These are phyloP conservation scores for Sanghuangporus weigelae DNA, from an alignment of 1,284 basidiomycete species.

Conservation along the genomic window DNA sequence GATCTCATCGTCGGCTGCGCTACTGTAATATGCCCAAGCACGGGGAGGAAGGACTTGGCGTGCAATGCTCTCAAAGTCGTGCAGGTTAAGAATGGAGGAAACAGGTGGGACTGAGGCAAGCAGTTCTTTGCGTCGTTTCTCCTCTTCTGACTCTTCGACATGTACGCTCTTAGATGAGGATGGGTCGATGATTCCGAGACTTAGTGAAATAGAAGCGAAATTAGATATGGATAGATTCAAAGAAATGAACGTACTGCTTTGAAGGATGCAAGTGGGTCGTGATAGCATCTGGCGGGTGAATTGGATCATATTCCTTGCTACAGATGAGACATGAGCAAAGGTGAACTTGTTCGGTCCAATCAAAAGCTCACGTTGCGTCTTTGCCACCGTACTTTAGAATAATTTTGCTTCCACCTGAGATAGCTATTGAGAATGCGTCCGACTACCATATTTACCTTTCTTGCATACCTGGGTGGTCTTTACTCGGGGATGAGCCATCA, in stretches of 20 bases:
- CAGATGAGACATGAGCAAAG: constrained; percentile 5
- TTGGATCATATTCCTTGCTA: constrained; percentile 76
- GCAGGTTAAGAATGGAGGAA: constrained; percentile 77
- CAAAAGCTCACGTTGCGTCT: constrained; percentile 56
- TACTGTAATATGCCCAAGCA: constrained; percentile 89
- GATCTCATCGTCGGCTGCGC: constrained; percentile 85
- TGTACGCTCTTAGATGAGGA: constrained; percentile 53
- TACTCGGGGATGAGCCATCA: constrained; percentile 1
- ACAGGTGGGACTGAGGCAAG: constrained; percentile 59
- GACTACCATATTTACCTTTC: constrained; percentile 1
- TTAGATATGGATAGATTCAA: constrained; percentile 5
- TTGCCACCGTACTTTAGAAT: constrained; percentile 72
- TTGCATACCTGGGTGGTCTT: constrained; percentile 61
- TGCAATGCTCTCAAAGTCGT: constrained; percentile 89
- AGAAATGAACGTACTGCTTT: constrained; percentile 53
- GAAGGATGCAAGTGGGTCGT: constrained; percentile 74
- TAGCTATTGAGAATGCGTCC: neutral
- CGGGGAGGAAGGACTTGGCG: constrained; percentile 69
- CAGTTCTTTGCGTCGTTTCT: constrained; percentile 52
- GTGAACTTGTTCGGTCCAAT: neutral
- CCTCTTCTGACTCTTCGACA: constrained; percentile 44
- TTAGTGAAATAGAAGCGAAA: constrained; percentile 27
- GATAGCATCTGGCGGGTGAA: constrained; percentile 86
- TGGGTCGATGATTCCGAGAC: constrained; percentile 67
- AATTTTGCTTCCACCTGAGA: constrained; percentile 52